Evolutionary conservation across 345 rosid species (phyloP), one percentile per base, ranked within the genome.

Genomic region (Heritiera fomes): DNA sequence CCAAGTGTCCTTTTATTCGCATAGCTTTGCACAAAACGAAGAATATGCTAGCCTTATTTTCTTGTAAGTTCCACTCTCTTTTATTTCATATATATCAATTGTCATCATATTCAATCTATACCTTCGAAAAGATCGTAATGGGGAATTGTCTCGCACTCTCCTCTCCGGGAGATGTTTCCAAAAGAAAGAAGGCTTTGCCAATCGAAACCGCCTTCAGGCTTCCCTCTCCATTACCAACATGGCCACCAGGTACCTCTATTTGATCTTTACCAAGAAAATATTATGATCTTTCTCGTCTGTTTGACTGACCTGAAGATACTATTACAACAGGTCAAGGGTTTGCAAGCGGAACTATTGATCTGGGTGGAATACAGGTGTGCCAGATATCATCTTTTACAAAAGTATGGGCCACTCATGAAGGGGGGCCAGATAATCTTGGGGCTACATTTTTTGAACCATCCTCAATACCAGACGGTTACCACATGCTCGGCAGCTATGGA

Each of bases 371-470:
- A 6, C 80, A 81, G 75, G 92, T 93, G 10, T 56, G 83, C 75
- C 95, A 89, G 78, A 83, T 91, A 59, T 81, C 90, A 50, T 82
- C 93, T n/a, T 85, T 91, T 50, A 75, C 79, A 72, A 90, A 91
- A 83, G 85, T 90, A 12, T 91, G 95, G 95, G 79, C 88, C 0
- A 71, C 84, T 23, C 75, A 82, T n/a, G 90, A 90, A 82, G 93
- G 94, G 0, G 98, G 98, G 62, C 94, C 90, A 18, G 87, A 83
- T 65, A 90, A 93, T 50, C 83, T 79, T 9, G 98, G 98, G 6
- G 91, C 95, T 14, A 84, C 94, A n/a, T 89, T 93, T 85, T 93
- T 84, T 40, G 98, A 93, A 52, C 95, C 98, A 7, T 78, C 90
- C 0, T 73, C 71, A 28, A 66, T 89, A 41, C 85, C 91, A 2